Evolutionary conservation across 257 asterid species (phyloP), one percentile per base, ranked within the genome.

Genomic region (Lavandula angustifolia): DNA sequence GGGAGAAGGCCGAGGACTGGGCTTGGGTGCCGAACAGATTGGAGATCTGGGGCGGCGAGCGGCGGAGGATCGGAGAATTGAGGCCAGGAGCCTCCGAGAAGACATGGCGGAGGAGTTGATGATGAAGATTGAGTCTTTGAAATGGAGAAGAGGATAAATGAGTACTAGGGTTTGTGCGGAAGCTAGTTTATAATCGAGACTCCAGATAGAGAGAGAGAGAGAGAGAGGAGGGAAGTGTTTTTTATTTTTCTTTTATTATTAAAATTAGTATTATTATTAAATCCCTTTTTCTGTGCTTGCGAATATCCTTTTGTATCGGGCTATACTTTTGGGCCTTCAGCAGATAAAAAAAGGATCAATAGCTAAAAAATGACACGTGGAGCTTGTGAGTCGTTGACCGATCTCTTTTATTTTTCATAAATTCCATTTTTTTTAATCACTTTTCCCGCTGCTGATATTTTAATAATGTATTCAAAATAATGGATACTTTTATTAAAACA

Each of bases 51-150:
- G 29, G n/a, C 76, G 74, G 8, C 79, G 75, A 14, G 76, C 71
- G 16, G 79, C 80, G 31, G 81, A 56, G 12, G 80, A 74, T 14
- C 85, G 82, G 64, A 80, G 85, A 16, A 80, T 8, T 9, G 86
- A 75, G 83, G 83, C 78, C 14, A 77, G 13, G 50, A 80, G 81
- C 83, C 86, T 75, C 83, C 86, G 83, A 9, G 81, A 77, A 61
- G 86, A 65, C 86, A 80, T 80, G 64, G 71, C 40, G 60, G 76
- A 68, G 61, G 59, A 34, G 69, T 4, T 35, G 73, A 61, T 17
- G 72, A 50, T 40, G 2, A 62, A 14, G 62, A 60, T 47, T 58
- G 73, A 44, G 58, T 43, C 9, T 42, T 43, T 40, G 60, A 29
- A 41, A 64, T 13, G 65, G 34, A 5, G 14, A 38, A 12, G 37